These are phyloP conservation scores for Trichoderma sp. DNA, from an alignment of 2,329 filamentous ascomycete genomes.

Conservation along the genomic window DNA sequence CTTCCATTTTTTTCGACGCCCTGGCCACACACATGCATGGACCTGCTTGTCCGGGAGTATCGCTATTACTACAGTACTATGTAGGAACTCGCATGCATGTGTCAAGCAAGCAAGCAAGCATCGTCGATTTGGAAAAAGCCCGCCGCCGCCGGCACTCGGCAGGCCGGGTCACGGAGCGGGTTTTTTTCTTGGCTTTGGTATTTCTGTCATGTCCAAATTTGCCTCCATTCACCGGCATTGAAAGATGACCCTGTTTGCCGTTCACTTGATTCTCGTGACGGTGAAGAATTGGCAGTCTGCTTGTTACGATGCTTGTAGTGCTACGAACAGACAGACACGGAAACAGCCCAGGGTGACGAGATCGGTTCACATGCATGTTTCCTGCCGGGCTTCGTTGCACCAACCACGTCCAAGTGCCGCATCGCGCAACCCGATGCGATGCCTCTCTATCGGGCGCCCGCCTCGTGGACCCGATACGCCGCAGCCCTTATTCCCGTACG, in stretches of 20 bases:
- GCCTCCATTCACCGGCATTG: not conserved
- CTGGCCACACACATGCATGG: not conserved
- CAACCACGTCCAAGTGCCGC: conserved; percentile 14
- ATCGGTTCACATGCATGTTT: conserved; percentile 19
- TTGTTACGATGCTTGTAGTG: too few species aligned
- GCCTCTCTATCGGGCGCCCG: conserved; percentile 12
- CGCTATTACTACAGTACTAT: too few species aligned
- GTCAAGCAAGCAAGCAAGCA: conserved; percentile 1
- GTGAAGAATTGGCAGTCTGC: not conserved
- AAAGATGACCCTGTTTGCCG: not conserved
- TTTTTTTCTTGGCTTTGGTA: too few species aligned
- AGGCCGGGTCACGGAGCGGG: not conserved
- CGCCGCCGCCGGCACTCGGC: conserved; percentile 13
- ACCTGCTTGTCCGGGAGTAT: too few species aligned
- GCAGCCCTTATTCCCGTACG: conserved; percentile 20
- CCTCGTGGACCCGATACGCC: conserved; percentile 4
- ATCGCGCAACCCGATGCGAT: conserved; percentile 8
- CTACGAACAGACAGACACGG: not conserved
- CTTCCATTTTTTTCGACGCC: conserved; percentile 14
- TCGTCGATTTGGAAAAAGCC: too few species aligned
- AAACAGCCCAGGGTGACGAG: not conserved
- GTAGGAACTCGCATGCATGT: conserved; percentile 1
- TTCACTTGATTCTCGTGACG: not conserved
- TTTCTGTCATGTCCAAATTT: too few species aligned
- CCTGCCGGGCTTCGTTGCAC: not conserved